A percentile compares a stretch with the other conserved stretches of the same genome.
Conservation (phyloP, 75 land plant genomes). For the Pinus albicaulis region DNA sequence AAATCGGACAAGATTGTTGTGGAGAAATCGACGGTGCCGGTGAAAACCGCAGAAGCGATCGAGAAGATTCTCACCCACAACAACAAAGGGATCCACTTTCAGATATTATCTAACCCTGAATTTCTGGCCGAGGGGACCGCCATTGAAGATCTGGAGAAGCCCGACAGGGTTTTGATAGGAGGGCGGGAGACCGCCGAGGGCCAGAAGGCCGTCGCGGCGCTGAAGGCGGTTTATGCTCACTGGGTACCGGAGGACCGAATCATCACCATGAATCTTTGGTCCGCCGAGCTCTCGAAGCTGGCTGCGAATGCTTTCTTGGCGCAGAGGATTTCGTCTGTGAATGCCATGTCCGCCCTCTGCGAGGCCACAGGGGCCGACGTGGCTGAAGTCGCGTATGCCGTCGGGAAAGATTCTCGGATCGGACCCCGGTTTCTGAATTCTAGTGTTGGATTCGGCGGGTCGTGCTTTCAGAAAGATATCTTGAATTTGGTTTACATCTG, state of each 20-base stretch:
- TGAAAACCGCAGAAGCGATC: conserved; percentile 85
- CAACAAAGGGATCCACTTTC: conserved; percentile 78
- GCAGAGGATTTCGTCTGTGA: conserved; percentile 85
- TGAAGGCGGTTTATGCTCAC: conserved; percentile 78
- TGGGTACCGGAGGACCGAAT: conserved; percentile 87
- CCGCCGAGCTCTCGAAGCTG: conserved; percentile 94
- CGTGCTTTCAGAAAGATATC: conserved; percentile 94
- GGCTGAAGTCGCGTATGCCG: conserved; percentile 70
- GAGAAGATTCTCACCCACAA: conserved; percentile 82
- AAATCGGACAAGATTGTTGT: conserved; percentile 85
- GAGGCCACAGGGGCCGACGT: conserved; percentile 91
- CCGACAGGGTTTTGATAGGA: conserved; percentile 83
- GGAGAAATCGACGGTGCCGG: conserved; percentile 87
- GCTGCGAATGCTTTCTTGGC: conserved; percentile 92
- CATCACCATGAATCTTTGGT: conserved; percentile 83
- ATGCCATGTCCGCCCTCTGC: conserved; percentile 93
- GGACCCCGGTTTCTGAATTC: conserved; percentile 80
- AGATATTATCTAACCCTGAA: conserved; percentile 84
- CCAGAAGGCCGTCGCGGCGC: conserved; percentile 57
- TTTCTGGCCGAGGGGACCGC: conserved; percentile 94
- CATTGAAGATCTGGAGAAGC: conserved; percentile 65
- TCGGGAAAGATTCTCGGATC: conserved; percentile 82
- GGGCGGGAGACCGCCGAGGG: conserved; percentile 86
- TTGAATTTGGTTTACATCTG: conserved; percentile 90
- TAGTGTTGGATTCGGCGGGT: conserved; percentile 90